Base-by-base conservation (phyloP, 1,284 basidiomycete species). In the Bondarzewia mesenterica region DNA sequence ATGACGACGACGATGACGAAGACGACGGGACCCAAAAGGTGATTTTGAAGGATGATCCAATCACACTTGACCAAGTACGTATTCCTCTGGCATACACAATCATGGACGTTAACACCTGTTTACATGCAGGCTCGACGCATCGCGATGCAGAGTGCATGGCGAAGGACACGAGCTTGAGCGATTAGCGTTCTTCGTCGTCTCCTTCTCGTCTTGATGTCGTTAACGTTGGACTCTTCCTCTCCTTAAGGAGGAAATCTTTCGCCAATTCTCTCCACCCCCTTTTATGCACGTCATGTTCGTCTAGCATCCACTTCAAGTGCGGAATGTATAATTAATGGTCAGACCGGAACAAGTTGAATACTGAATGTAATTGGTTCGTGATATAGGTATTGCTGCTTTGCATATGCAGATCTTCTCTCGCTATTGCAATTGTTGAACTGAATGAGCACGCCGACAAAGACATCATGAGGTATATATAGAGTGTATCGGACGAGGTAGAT, bases 31-130 rank as follows among this genome's bases (percentile, higher is more conserved):
- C 73, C 54, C 85, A 89, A 66, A 75, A 68, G 57, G 76, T 91
- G 35, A 82, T 85, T 58, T 69, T 93, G 55, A 75, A 74, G 57
- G 87, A 89, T 60, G 86, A 83, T 58, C 82, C 84, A 23, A 93
- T 94, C 61, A 85, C 87, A 10, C 73, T 93, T 53, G 92, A 94
- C 55, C 91, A 94, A 78, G 89, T 89, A 59, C 47, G 75, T 63
- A 36, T 46, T 44, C 32, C 35, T 50, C 0, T 32, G 26, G n/a
- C 16, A 42, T n/a, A n/a, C n/a, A n/a, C n/a, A n/a, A n/a, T 26
- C 26, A 8, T 29, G n/a, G 44, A 46, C 15, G 51, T 52, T 44
- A 47, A 47, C 46, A 49, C 23, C 46, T 32, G 16, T 54, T 45
- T 42, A 10, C 48, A 10, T 27, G 23, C 51, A 83, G 82, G 82